These are phyloP conservation scores for Bipolaris sorokiniana DNA, from an alignment of 2,329 filamentous ascomycete species.

Conservation along the genomic window DNA sequence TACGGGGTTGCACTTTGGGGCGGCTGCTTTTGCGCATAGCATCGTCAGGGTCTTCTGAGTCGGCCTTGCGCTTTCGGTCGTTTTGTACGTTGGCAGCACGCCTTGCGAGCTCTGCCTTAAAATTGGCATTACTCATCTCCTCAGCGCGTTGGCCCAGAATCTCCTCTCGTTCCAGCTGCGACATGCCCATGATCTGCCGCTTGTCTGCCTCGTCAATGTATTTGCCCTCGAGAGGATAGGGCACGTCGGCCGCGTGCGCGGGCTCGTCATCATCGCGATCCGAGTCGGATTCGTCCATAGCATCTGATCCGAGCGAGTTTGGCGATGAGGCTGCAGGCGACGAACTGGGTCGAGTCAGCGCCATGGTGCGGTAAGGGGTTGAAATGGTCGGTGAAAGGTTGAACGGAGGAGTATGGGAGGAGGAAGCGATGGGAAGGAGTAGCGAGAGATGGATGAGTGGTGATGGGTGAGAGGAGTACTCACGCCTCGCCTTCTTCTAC, in stretches of 20 bases:
- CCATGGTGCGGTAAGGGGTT: constrained; percentile 23
- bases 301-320: constrained; percentile 76
- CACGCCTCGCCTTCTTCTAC: constrained; percentile 85
- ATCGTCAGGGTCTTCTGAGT: constrained; percentile 79
- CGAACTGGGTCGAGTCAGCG: constrained; percentile 61
- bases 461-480: constrained; percentile 52
- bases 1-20: constrained; percentile 59
- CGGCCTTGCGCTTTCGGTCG: constrained; percentile 75
- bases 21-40: constrained; percentile 70
- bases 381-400: constrained; percentile 16
- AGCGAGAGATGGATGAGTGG: constrained; percentile 9
- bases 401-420: constrained; percentile 20
- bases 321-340: constrained; percentile 69
- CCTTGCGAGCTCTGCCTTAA: constrained; percentile 80
- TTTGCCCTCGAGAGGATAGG: constrained; percentile 87
- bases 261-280: constrained; percentile 48
- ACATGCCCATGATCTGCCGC: constrained; percentile 76
- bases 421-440: constrained; percentile 6
- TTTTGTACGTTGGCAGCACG: constrained; percentile 70
- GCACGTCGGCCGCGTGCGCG: constrained; percentile 66
- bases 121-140: constrained; percentile 79
- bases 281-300: constrained; percentile 82
- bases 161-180: constrained; percentile 89
- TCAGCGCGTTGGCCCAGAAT: constrained; percentile 86
- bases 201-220: constrained; percentile 65